Evolutionary conservation across 2,329 filamentous ascomycete species (phyloP), one percentile per base, ranked within the genome.

Genomic region (Berkeleyomyces basicola): DNA sequence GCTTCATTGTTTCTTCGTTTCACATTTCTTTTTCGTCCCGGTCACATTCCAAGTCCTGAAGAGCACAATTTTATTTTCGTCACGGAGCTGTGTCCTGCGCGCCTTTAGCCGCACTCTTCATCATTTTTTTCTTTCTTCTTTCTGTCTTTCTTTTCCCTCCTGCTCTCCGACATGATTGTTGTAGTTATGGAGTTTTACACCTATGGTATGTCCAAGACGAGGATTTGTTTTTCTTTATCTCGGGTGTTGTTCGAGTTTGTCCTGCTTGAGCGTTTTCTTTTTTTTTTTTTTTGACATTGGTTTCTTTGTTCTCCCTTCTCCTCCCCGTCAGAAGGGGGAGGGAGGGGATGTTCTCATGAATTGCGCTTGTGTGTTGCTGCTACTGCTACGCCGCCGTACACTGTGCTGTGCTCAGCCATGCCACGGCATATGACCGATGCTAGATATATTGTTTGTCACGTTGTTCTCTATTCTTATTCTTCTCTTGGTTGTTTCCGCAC

Each of bases 271-370:
- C 51, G 51, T 55, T 55, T 66, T 65, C 57, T 57, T 44, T 40
- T 61, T 65, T 9, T 55, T 59, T 49, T 55, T 63, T 43, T 63
- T 61, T 63, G 59, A 55, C 42, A 63, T 65, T 61, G 57, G 64
- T 67, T 66, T 63, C 49, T 58, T 61, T 59, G 62, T 66, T 65
- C 64, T 67, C 66, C 66, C 59, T 63, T 59, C 59, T 61, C 43
- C 46, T 69, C 40, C 33, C 3, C 3, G 3, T 58, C 31, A 14
- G 37, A 7, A 7, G 39, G n/a, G 23, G 23, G 59, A 16, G 31
- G 58, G 58, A 7, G 39, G 42, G 40, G 53, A 64, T 69, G 67
- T 65, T 67, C 67, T 68, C 67, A 65, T 61, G 66, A 59, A 59
- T 63, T 51, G 40, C 59, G n/a, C 51, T 47, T 58, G 42, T 33